Percentiles rank a stretch among this genome's conserved stretches.
Conservation (phyloP, 2,329 filamentous ascomycete genomes). For the Biscogniauxia sp. region DNA sequence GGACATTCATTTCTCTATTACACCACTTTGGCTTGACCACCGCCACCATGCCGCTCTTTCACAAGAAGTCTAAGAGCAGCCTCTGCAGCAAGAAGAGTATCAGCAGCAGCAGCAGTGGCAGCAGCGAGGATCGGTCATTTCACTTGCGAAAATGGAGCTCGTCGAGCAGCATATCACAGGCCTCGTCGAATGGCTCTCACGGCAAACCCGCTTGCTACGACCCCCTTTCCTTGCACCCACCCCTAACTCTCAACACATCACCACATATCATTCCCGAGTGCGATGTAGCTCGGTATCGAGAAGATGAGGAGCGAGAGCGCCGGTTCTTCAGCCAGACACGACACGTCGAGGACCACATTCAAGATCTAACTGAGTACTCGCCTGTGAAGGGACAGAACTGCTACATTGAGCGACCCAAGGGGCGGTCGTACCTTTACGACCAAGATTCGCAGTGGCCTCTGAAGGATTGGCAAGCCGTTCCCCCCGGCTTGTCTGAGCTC, state of each 20-base stretch:
- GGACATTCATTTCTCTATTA: slow-evolving; percentile 1
- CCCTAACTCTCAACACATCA: slow-evolving; percentile 30
- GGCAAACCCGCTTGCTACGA: slow-evolving; percentile 21
- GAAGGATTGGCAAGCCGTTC: slow-evolving; percentile 34
- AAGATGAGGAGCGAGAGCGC: slow-evolving; percentile 25
- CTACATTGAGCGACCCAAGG: slow-evolving; percentile 24
- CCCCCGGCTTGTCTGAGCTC: slow-evolving; percentile 22
- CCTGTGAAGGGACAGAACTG: slow-evolving; percentile 28
- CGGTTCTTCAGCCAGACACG: slow-evolving; percentile 25
- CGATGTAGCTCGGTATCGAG: slow-evolving; percentile 23
- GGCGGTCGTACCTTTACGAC: slow-evolving; percentile 30
- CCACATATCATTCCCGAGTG: slow-evolving; percentile 27
- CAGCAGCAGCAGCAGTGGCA: slow-evolving; percentile 7
- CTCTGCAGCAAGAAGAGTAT: slow-evolving; percentile 14
- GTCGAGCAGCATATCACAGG: slow-evolving; percentile 27
- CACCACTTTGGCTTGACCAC: slow-evolving; percentile 17
- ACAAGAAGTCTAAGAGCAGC: slow-evolving; percentile 28
- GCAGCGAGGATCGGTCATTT: slow-evolving; percentile 15
- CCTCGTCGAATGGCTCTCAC: slow-evolving; percentile 23
- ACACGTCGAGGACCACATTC: slow-evolving; percentile 23
- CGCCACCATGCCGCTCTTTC: slow-evolving; percentile 25
- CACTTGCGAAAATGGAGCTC: slow-evolving; percentile 28
- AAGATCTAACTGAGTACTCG: slow-evolving; percentile 25
- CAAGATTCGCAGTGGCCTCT: slow-evolving; percentile 32
- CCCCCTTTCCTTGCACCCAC: slow-evolving; percentile 33